Percentiles rank a stretch among this genome's conserved stretches.
phyloP scores from a whole-genome alignment of 345 rosid species.

The Camelina neglecta region DNA sequence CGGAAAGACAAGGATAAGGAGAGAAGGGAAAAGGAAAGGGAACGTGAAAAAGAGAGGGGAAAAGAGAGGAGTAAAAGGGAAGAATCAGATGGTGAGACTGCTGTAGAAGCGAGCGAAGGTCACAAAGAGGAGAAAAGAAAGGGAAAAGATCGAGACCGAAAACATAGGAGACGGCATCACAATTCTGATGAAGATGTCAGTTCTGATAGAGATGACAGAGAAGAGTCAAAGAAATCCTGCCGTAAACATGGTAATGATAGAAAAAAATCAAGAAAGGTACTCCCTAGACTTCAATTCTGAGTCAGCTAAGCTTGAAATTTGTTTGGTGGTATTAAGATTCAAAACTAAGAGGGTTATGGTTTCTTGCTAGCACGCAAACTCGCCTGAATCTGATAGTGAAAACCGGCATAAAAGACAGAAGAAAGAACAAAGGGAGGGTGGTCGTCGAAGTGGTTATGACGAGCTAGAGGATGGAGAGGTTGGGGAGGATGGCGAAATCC shows the following conservation, averaged over 20 bases:
- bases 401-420: conserved; percentile 73
- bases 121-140: conserved; percentile 81
- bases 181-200: conserved; percentile 70
- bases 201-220: conserved; percentile 86
- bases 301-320: background rate
- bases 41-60: conserved; percentile 81
- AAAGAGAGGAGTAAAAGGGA: conserved; percentile 77
- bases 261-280: conserved; percentile 91
- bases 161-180: conserved; percentile 71
- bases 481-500: conserved; percentile 90
- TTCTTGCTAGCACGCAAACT: conserved; percentile 67
- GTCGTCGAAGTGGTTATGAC: conserved; percentile 69
- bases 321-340: background rate
- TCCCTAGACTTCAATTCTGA: background rate
- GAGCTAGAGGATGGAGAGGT: conserved; percentile 98
- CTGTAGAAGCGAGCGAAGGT: conserved; percentile 63
- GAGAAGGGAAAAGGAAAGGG: conserved; percentile 74
- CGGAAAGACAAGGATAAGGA: conserved; percentile 71
- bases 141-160: conserved; percentile 84
- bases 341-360: background rate
- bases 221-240: conserved; percentile 74
- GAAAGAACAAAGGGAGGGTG: conserved; percentile 74
- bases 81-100: conserved; percentile 81
- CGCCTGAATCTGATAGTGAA: conserved; percentile 87
- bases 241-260: conserved; percentile 83